Percentiles rank a stretch among this genome's conserved stretches.
Evolutionary conservation across 179 eudicot species (phyloP).

Genomic region (Carnegiea gigantea): DNA sequence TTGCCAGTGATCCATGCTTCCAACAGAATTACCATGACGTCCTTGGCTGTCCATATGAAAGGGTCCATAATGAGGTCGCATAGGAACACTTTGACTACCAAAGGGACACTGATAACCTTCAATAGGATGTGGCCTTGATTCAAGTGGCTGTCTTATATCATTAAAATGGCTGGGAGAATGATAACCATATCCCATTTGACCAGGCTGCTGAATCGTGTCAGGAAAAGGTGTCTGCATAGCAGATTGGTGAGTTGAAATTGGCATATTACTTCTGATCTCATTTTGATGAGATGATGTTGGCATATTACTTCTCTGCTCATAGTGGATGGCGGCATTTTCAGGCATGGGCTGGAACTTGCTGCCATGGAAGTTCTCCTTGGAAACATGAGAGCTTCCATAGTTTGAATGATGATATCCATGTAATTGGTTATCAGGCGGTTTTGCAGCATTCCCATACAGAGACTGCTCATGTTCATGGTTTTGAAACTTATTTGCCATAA

Average conservation of each 20-base stretch:
- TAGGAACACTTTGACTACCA: constrained; percentile 28
- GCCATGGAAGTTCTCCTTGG: constrained; percentile 9
- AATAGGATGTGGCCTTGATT: constrained; percentile 22
- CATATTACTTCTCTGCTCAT: constrained; percentile 33
- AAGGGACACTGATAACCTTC: constrained; percentile 31
- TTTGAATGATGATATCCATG: constrained; percentile 28
- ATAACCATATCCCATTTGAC: constrained; percentile 34
- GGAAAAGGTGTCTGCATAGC: constrained; percentile 1
- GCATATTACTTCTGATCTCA: constrained; percentile 7
- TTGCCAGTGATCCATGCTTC: constrained; percentile 20
- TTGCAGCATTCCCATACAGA: constrained; percentile 29
- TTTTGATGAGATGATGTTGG: constrained; percentile 22
- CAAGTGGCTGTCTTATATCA: constrained; percentile 32
- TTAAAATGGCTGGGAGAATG: constrained; percentile 33
- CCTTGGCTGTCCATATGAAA: constrained; percentile 29
- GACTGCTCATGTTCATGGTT: constrained; percentile 23
- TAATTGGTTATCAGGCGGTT: constrained; percentile 14
- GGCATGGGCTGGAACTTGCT: constrained; percentile 21
- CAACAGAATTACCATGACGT: constrained; percentile 26
- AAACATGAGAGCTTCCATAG: constrained; percentile 21
- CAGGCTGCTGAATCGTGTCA: constrained; percentile 30
- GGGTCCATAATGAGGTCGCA: constrained; percentile 26
- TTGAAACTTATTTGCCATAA: constrained; percentile 16
- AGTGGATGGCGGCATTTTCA: constrained; percentile 20
- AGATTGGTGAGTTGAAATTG: constrained; percentile 14